A percentile compares a stretch with the other conserved stretches of the same genome.
Conservation (phyloP, 352 stramenopile species). For the Elongisporangium prolatum region DNA sequence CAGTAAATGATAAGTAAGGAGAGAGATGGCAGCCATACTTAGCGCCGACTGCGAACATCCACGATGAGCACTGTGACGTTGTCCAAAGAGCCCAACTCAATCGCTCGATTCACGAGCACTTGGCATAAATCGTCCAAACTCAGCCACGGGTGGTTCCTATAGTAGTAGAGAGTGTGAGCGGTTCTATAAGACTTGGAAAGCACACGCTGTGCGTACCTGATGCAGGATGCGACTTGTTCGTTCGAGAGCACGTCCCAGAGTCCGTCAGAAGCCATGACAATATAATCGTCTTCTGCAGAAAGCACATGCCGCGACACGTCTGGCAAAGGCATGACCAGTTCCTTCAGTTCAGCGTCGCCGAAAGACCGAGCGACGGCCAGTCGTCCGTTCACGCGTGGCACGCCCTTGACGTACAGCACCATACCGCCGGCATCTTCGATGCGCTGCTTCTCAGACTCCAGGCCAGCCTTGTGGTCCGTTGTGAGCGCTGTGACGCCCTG, state of each 20-base stretch:
- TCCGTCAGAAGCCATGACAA: slow-evolving; percentile 71
- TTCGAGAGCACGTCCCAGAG: slow-evolving; percentile 76
- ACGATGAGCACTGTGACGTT: slow-evolving; percentile 77
- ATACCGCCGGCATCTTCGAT: slow-evolving; percentile 68
- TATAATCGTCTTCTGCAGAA: slow-evolving; percentile 55
- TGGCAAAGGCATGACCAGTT: slow-evolving; percentile 57
- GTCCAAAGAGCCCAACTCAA: slow-evolving; percentile 65
- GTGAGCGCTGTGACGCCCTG: slow-evolving; percentile 43
- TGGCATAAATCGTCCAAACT: slow-evolving; percentile 50
- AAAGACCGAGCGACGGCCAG: slow-evolving; percentile 69
- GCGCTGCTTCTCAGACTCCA: slow-evolving; percentile 53
- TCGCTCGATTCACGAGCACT: slow-evolving; percentile 59
- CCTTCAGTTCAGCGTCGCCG: slow-evolving; percentile 55
- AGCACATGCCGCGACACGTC: slow-evolving; percentile 55
- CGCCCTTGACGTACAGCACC: slow-evolving; percentile 69
- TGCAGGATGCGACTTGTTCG: slow-evolving; percentile 52
- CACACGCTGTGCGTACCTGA: slow-evolving; percentile 31
- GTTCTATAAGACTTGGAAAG: slow-evolving; percentile 2
- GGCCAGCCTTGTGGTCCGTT: slow-evolving; percentile 74
- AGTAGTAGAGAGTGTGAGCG: not conserved
- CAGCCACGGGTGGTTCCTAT: slow-evolving; percentile 61
- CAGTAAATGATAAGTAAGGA: not conserved
- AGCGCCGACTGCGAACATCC: slow-evolving; percentile 34
- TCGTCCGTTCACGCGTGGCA: slow-evolving; percentile 64
- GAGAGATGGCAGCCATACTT: not conserved